Conservation (phyloP, 2,329 filamentous ascomycete species). For the Chalara sp. region DNA sequence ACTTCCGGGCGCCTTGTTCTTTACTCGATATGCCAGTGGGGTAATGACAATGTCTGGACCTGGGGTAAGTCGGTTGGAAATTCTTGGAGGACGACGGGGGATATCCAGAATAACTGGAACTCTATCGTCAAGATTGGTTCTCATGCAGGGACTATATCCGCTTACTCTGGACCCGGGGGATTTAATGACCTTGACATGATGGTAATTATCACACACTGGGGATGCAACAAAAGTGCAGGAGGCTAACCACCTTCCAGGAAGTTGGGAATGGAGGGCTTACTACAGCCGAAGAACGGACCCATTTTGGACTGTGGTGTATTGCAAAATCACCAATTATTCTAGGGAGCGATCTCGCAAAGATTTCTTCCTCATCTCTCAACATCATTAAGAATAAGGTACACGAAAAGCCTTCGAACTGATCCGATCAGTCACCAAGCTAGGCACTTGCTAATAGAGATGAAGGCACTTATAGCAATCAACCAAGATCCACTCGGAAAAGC, state of each 20-base stretch:
- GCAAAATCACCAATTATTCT: constrained; percentile 14
- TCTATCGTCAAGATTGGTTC: constrained; percentile 1
- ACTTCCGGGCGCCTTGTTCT: constrained; percentile 38
- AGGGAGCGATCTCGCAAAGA: constrained; percentile 14
- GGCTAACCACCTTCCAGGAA: too few species aligned
- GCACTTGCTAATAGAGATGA: background rate
- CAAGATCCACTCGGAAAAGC: constrained; percentile 31
- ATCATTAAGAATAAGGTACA: background rate
- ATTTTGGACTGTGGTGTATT: constrained; percentile 15
- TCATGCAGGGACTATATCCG: constrained; percentile 26
- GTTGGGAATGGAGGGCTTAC: constrained; percentile 13
- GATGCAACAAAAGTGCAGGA: too few species aligned
- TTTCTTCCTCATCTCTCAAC: background rate
- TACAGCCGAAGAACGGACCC: constrained; percentile 30
- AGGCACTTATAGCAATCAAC: constrained; percentile 10
- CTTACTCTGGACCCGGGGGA: constrained; percentile 41
- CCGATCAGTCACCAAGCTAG: background rate
- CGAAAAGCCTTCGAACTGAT: background rate
- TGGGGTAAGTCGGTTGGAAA: constrained; percentile 32
- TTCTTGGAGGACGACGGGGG: constrained; percentile 37
- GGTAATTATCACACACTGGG: too few species aligned
- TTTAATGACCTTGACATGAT: constrained; percentile 33
- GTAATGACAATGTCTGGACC: constrained; percentile 38
- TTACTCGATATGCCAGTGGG: constrained; percentile 48
- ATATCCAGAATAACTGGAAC: constrained; percentile 24